phyloP scores from a whole-genome alignment of 1,284 basidiomycete genomes.

The Ganoderma boninense region DNA sequence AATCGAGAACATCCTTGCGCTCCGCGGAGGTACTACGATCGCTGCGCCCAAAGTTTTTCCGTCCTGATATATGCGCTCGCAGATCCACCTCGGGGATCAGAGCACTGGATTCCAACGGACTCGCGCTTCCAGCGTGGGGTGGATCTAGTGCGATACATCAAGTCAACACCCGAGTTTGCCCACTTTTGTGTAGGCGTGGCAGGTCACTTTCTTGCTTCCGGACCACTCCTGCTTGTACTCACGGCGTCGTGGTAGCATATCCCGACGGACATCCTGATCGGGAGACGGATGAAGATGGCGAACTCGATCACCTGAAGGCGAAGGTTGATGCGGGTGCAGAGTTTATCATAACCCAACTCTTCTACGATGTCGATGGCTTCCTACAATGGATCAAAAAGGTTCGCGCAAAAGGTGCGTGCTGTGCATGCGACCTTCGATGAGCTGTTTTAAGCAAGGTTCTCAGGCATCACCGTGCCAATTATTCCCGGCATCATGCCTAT shows the following conservation, averaged over 20 bases:
- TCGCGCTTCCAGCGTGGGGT: slow-evolving; percentile 87
- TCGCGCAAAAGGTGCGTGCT: slow-evolving; percentile 66
- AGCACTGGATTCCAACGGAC: slow-evolving; percentile 91
- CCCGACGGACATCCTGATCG: slow-evolving; percentile 91
- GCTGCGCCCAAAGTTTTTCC: neutral
- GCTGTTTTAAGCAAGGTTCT: slow-evolving; percentile 10
- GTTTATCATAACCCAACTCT: slow-evolving; percentile 97
- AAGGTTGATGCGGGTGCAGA: slow-evolving; percentile 97
- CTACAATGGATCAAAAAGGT: slow-evolving; percentile 81
- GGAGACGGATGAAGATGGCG: slow-evolving; percentile 67
- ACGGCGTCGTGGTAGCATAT: slow-evolving; percentile 66
- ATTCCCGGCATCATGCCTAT: slow-evolving; percentile 99
- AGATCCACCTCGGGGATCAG: slow-evolving; percentile 94
- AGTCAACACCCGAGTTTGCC: slow-evolving; percentile 80
- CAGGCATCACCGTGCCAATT: slow-evolving; percentile 91
- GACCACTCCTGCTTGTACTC: slow-evolving; percentile 22
- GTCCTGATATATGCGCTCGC: slow-evolving; percentile 18
- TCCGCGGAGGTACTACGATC: slow-evolving; percentile 78
- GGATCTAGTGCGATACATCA: slow-evolving; percentile 94
- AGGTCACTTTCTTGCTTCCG: slow-evolving; percentile 51
- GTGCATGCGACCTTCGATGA: neutral
- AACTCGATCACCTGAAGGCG: slow-evolving; percentile 82
- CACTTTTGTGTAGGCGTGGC: slow-evolving; percentile 95
- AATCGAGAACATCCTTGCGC: slow-evolving; percentile 91
- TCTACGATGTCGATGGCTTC: slow-evolving; percentile 94